Evolutionary conservation across 2,329 filamentous ascomycete species (phyloP), one percentile per base, ranked within the genome.

Genomic region (Drechslerella stenobrocha): DNA sequence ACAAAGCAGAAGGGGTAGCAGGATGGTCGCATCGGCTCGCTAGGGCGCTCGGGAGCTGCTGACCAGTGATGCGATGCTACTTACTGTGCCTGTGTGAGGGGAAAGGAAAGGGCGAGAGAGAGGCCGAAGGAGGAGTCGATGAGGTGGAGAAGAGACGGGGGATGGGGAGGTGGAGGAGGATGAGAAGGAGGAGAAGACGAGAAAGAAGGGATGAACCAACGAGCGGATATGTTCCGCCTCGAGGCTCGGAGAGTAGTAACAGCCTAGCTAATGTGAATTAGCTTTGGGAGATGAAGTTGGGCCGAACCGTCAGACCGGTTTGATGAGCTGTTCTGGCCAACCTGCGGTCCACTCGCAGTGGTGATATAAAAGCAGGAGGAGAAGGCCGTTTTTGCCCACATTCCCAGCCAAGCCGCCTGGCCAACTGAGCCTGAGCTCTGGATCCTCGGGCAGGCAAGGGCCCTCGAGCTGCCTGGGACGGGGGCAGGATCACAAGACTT

Each of bases 111-210:
- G 18, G 18, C 37, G 15, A 42, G 28, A 42, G 22, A 18, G 9
- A 42, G 6, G 37, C 37, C 18, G 8, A 35, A 35, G 11, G 22
- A 30, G 30, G n/a, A 32, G 47, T 15, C 20, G 4, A 47, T 1
- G 20, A 9, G 20, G 44, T n/a, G 20, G 13, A 35, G 50, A n/a
- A 26, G 52, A 44, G 20, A 56, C 70, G 60, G 59, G 47, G 3
- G 58, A 24, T 55, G 45, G 59, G 37, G 56, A 60, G 37, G 52
- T 26, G 61, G 52, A 63, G 26, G 24, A 30, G 32, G 52, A 26
- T 13, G 55, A 30, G 35, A 52, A 13, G 46, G 46, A 42, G 26
- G 46, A 3, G 2, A 15, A 48, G 7, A 40, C 48, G 34, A 40
- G 24, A n/a, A 32, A 52, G 28, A 55, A 61, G 34, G 37, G 37